phyloP scores from a whole-genome alignment of 78 protist species.

The Isochrysis galbana region DNA sequence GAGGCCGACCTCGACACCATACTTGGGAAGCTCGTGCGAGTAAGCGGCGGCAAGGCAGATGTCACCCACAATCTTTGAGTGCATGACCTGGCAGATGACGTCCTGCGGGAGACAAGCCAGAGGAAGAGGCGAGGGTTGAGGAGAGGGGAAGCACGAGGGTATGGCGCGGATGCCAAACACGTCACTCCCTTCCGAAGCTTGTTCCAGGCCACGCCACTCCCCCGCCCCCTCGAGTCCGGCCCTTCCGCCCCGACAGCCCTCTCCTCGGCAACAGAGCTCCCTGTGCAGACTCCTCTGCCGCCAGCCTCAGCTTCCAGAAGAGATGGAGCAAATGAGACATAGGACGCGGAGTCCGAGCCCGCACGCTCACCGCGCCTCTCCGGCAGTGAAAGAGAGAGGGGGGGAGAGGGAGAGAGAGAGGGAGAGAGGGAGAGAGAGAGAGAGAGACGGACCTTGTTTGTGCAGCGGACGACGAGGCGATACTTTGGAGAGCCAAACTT shows the following conservation, averaged over 20 bases:
- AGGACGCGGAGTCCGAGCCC: too few species aligned
- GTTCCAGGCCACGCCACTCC: too few species aligned
- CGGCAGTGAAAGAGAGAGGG: background rate
- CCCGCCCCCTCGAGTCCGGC: too few species aligned
- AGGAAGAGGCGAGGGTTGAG: too few species aligned
- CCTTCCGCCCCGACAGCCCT: too few species aligned
- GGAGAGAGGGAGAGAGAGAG: background rate
- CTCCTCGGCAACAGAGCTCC: too few species aligned
- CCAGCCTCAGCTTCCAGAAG: too few species aligned
- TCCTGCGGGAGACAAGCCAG: slow-evolving; percentile 49
- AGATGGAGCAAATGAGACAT: too few species aligned
- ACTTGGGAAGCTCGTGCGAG: slow-evolving; percentile 59
- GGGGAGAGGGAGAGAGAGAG: background rate
- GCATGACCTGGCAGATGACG: slow-evolving; percentile 90
- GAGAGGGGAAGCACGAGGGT: too few species aligned
- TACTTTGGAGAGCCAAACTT: slow-evolving; percentile 96
- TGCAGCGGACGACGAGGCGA: slow-evolving; percentile 96
- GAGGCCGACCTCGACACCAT: slow-evolving; percentile 76
- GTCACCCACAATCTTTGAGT: slow-evolving; percentile 91
- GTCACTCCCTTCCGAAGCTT: too few species aligned
- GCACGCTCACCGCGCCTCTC: background rate
- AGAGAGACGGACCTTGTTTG: slow-evolving; percentile 38
- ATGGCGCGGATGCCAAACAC: too few species aligned
- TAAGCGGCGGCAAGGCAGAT: slow-evolving; percentile 49
- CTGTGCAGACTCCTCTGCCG: too few species aligned